Evolutionary conservation across 2,329 filamentous ascomycete genomes (phyloP).

Genomic region (Didymella segeticola): DNA sequence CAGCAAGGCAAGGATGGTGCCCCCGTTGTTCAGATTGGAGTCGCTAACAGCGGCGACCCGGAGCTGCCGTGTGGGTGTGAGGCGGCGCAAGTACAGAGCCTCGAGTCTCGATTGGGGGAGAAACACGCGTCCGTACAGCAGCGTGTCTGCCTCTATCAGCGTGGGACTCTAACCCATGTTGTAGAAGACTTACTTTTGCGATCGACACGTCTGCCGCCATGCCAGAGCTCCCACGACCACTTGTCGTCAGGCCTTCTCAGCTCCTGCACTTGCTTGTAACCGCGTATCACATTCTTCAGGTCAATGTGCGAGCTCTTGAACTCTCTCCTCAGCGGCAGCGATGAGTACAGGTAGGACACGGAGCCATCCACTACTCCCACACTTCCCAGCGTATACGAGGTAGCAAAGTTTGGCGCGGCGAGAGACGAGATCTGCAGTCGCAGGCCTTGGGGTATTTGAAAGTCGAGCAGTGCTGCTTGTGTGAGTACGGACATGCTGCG

Average conservation of each 20-base stretch:
- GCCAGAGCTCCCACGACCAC: conserved; percentile 63
- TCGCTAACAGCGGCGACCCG: conserved; percentile 81
- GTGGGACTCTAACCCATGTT: neutral
- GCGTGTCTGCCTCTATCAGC: conserved; percentile 56
- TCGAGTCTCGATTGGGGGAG: conserved; percentile 86
- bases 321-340: conserved; percentile 71
- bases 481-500: conserved; percentile 17
- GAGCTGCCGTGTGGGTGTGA: conserved; percentile 79
- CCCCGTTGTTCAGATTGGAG: conserved; percentile 73
- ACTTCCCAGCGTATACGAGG: conserved; percentile 88
- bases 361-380: conserved; percentile 93
- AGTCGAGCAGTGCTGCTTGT: conserved; percentile 78
- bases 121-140: conserved; percentile 81
- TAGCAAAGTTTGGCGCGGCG: conserved; percentile 90
- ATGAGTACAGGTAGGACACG: conserved; percentile 96
- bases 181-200: conserved; percentile 50
- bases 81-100: conserved; percentile 79
- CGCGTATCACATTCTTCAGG: conserved; percentile 77
- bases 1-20: conserved; percentile 74
- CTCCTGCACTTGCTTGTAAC: conserved; percentile 80
- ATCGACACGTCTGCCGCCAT: conserved; percentile 57
- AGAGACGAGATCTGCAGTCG: conserved; percentile 89
- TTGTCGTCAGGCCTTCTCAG: conserved; percentile 61
- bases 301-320: conserved; percentile 78
- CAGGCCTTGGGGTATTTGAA: conserved; percentile 82